These are phyloP conservation scores for Dothidotthia symphoricarpi DNA, from an alignment of 2,329 filamentous ascomycete genomes.

Conservation along the genomic window DNA sequence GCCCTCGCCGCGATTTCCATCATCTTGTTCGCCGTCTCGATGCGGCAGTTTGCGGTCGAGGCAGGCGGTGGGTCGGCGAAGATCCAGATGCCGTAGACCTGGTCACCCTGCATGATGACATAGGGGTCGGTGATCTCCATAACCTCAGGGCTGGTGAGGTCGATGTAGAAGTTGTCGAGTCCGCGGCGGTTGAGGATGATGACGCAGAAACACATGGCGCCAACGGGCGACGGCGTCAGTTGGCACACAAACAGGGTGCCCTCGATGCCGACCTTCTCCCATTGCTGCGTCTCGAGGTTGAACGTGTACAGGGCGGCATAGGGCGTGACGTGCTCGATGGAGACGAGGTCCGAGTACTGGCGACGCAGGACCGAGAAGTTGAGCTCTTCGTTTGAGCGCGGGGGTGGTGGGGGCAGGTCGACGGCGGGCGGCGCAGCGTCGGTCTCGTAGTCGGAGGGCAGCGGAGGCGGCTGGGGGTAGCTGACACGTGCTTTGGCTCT, in stretches of 20 bases:
- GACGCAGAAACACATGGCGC: slow-evolving; percentile 44
- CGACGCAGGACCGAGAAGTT: slow-evolving; percentile 82
- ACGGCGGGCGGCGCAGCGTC: slow-evolving; percentile 44
- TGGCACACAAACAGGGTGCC: slow-evolving; percentile 87
- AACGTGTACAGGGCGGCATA: slow-evolving; percentile 87
- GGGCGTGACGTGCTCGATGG: slow-evolving; percentile 76
- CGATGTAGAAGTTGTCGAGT: slow-evolving; percentile 49
- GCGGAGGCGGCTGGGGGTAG: slow-evolving; percentile 39
- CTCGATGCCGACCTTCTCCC: slow-evolving; percentile 85
- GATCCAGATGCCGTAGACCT: slow-evolving; percentile 63
- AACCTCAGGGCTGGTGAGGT: slow-evolving; percentile 44
- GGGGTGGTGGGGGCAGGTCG: slow-evolving; percentile 45
- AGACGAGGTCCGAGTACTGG: slow-evolving; percentile 70
- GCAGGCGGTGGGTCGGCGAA: slow-evolving; percentile 59
- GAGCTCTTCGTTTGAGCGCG: slow-evolving; percentile 76
- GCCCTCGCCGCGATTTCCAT: slow-evolving; percentile 55
- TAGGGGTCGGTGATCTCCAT: slow-evolving; percentile 56
- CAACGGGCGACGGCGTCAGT: slow-evolving; percentile 43
- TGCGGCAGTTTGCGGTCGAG: slow-evolving; percentile 54
- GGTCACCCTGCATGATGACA: slow-evolving; percentile 54
- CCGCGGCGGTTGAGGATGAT: slow-evolving; percentile 51
- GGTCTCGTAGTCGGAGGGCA: slow-evolving; percentile 56
- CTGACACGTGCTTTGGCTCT: slow-evolving; percentile 33
- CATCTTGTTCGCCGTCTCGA: slow-evolving; percentile 55
- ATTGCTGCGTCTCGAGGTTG: slow-evolving; percentile 60